Conservation (phyloP, 1,284 basidiomycete genomes). For the Tilletia horrida region DNA sequence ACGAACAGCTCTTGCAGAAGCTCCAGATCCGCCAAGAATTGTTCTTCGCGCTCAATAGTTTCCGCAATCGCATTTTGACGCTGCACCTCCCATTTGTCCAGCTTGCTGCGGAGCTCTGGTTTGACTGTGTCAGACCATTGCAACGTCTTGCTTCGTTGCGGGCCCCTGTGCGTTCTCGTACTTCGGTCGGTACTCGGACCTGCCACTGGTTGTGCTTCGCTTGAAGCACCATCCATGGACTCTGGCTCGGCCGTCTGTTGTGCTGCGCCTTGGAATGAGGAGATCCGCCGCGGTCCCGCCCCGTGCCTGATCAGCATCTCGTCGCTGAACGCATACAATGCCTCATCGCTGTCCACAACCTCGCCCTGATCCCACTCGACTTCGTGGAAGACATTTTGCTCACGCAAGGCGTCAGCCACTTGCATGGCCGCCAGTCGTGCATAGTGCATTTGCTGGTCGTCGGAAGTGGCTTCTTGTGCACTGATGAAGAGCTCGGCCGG, state of each 20-base stretch:
- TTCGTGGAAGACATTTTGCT: slow-evolving; percentile 76
- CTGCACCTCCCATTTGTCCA: slow-evolving; percentile 67
- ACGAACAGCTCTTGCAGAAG: slow-evolving; percentile 64
- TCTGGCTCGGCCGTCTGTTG: not conserved
- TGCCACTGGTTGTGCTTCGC: not conserved
- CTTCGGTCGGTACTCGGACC: not conserved
- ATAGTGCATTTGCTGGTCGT: not conserved
- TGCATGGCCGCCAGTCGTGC: slow-evolving; percentile 9
- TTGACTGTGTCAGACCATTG: slow-evolving; percentile 14
- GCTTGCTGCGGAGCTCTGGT: slow-evolving; percentile 10
- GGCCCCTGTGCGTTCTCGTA: not conserved
- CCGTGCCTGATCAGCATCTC: slow-evolving; percentile 58
- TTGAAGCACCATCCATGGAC: not conserved
- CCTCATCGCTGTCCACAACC: slow-evolving; percentile 83
- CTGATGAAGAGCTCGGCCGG: slow-evolving; percentile 26
- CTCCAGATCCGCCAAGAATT: slow-evolving; percentile 84
- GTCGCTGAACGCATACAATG: slow-evolving; percentile 93
- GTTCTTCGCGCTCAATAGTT: slow-evolving; percentile 82
- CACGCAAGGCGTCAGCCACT: slow-evolving; percentile 2
- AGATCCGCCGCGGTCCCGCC: slow-evolving; percentile 43
- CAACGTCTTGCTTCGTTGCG: slow-evolving; percentile 9
- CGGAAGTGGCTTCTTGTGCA: not conserved
- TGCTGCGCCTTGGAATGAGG: slow-evolving; percentile 26
- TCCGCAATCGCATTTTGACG: slow-evolving; percentile 88
- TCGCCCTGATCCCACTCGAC: slow-evolving; percentile 87